These are phyloP conservation scores for Glycine tomentella DNA, from an alignment of 306 rosid genomes.

Conservation along the genomic window DNA sequence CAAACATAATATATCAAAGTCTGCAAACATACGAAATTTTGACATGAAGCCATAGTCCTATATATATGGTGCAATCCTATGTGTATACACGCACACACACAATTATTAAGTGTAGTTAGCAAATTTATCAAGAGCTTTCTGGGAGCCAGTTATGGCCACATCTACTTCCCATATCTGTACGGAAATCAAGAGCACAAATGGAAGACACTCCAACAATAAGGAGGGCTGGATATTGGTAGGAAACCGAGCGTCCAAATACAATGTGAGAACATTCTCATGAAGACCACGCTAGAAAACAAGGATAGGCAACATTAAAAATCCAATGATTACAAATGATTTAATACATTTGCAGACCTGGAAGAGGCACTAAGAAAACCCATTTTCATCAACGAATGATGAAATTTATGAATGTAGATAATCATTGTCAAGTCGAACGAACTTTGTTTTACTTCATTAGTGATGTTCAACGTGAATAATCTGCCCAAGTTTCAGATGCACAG, in stretches of 20 bases:
- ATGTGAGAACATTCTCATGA: conserved; percentile 31
- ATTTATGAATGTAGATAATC: not conserved
- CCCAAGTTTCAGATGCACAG: conserved; percentile 1
- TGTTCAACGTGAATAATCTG: conserved; percentile 9
- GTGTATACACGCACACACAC: no score
- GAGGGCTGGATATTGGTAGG: no score
- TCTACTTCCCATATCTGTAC: conserved; percentile 98
- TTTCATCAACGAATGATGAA: not conserved
- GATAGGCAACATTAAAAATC: not conserved
- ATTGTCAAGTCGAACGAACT: conserved; percentile 1
- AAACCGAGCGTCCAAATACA: no score
- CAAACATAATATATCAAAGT: no score
- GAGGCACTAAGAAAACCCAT: not conserved
- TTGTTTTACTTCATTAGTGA: not conserved
- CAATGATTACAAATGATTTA: not conserved
- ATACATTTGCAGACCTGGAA: not conserved
- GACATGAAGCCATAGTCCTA: no score
- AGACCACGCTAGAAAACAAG: not conserved
- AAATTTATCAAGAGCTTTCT: no score
- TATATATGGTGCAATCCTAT: no score
- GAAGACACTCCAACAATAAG: conserved; percentile 96
- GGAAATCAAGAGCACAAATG: conserved; percentile 94
- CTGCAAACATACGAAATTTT: no score
- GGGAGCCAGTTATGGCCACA: conserved; percentile 73
- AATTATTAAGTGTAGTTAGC: no score